Conservation (phyloP, 176 grass and related monocot genomes). For the Oryza punctata region DNA sequence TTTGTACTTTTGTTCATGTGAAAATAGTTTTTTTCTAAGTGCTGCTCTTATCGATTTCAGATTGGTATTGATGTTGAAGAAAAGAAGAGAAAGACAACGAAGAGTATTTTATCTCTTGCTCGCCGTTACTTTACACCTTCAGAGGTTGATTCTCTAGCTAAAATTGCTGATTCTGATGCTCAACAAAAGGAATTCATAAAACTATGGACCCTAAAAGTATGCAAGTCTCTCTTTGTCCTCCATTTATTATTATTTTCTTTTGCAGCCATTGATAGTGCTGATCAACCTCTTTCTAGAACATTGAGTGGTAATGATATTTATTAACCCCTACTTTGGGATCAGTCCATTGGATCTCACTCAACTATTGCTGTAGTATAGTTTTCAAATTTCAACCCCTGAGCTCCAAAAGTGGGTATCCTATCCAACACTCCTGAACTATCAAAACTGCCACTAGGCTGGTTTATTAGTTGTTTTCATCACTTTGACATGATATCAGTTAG, state of each 20-base stretch:
- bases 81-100: conserved; percentile 72
- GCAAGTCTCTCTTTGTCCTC: conserved; percentile 28
- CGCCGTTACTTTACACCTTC: conserved; percentile 80
- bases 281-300: conserved; percentile 25
- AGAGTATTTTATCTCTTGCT: conserved; percentile 71
- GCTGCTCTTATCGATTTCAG: conserved; percentile 38
- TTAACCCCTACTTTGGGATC: background rate
- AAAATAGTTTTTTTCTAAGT: conserved; percentile 9
- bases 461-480: background rate
- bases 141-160: conserved; percentile 72
- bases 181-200: conserved; percentile 86
- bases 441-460: background rate
- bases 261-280: background rate
- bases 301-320: background rate
- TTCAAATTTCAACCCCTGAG: background rate
- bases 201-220: conserved; percentile 97
- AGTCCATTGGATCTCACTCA: background rate
- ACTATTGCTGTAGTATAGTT: background rate
- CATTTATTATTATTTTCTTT: background rate
- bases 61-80: conserved; percentile 97
- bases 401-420: background rate
- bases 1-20: conserved; percentile 5
- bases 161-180: conserved; percentile 59
- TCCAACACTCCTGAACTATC: background rate
- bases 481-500: background rate